phyloP scores from a whole-genome alignment of 2,329 filamentous ascomycete species.

The Thielaviopsis musarum region DNA sequence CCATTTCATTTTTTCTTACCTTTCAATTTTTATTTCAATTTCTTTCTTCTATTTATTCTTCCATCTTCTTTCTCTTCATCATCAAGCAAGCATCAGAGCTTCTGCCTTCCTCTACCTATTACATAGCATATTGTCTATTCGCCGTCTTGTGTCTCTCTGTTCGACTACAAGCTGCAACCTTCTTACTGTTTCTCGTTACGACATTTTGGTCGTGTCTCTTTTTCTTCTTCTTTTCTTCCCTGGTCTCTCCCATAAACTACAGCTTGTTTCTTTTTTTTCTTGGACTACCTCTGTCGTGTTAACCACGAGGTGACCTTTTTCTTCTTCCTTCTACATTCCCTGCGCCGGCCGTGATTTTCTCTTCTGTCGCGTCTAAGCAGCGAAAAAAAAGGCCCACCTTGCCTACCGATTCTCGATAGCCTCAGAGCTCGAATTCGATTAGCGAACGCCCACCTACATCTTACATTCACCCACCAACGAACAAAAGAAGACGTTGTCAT shows the following conservation, averaged over 20 bases:
- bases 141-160: background rate
- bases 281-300: background rate
- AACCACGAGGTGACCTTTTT: background rate
- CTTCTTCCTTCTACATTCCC: background rate
- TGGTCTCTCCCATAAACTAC: background rate
- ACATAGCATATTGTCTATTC: background rate
- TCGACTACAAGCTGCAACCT: background rate
- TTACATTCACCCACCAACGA: background rate
- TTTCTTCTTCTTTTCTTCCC: background rate
- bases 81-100: background rate
- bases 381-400: background rate
- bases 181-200: background rate
- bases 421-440: background rate
- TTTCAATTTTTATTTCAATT: constrained; percentile 17
- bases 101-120: background rate
- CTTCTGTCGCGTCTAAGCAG: background rate
- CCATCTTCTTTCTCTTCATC: background rate
- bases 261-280: background rate
- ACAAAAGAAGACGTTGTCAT: background rate
- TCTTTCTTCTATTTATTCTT: constrained; percentile 13
- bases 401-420: background rate
- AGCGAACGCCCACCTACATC: background rate
- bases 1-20: constrained; percentile 12
- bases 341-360: background rate
- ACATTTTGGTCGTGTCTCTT: constrained; percentile 1